These are phyloP conservation scores for Trichoderma koningii DNA, from an alignment of 2,329 filamentous ascomycete genomes.

Conservation along the genomic window DNA sequence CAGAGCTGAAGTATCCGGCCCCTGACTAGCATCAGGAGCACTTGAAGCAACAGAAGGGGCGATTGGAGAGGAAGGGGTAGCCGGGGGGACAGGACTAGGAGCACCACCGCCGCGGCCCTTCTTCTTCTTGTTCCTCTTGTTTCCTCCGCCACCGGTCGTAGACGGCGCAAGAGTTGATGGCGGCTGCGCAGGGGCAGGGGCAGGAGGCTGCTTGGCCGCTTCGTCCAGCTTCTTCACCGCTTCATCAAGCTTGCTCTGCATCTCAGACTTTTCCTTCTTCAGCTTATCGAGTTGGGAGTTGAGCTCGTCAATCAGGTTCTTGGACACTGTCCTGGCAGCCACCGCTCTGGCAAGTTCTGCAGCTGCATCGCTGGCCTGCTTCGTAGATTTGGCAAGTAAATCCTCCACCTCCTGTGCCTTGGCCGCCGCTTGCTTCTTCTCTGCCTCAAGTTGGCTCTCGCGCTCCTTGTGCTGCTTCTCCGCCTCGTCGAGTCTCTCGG, in stretches of 20 bases:
- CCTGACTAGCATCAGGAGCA: slow-evolving; percentile 34
- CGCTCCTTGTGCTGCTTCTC: slow-evolving; percentile 50
- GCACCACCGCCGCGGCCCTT: slow-evolving; percentile 68
- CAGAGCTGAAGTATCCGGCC: slow-evolving; percentile 42
- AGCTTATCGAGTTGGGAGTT: slow-evolving; percentile 43
- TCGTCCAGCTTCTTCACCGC: slow-evolving; percentile 48
- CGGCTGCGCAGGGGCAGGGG: slow-evolving; percentile 28
- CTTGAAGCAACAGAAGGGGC: slow-evolving; percentile 28
- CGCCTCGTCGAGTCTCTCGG: slow-evolving; percentile 49
- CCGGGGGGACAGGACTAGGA: slow-evolving; percentile 31
- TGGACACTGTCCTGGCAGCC: slow-evolving; percentile 46
- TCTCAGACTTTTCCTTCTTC: slow-evolving; percentile 40
- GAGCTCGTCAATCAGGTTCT: slow-evolving; percentile 45
- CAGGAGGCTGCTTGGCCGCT: slow-evolving; percentile 34
- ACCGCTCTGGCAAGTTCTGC: slow-evolving; percentile 44
- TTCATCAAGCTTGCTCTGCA: slow-evolving; percentile 42
- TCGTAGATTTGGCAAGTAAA: slow-evolving; percentile 41
- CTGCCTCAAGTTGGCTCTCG: slow-evolving; percentile 42
- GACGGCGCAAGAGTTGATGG: slow-evolving; percentile 27
- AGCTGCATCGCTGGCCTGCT: slow-evolving; percentile 45
- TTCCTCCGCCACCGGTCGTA: slow-evolving; percentile 31
- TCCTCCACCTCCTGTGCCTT: slow-evolving; percentile 43
- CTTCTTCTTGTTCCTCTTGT: slow-evolving; percentile 82
- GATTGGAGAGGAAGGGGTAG: slow-evolving; percentile 33
- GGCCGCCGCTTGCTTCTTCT: slow-evolving; percentile 38